These are phyloP conservation scores for Shiraia bambusicola DNA, from an alignment of 2,329 filamentous ascomycete genomes.

Conservation along the genomic window DNA sequence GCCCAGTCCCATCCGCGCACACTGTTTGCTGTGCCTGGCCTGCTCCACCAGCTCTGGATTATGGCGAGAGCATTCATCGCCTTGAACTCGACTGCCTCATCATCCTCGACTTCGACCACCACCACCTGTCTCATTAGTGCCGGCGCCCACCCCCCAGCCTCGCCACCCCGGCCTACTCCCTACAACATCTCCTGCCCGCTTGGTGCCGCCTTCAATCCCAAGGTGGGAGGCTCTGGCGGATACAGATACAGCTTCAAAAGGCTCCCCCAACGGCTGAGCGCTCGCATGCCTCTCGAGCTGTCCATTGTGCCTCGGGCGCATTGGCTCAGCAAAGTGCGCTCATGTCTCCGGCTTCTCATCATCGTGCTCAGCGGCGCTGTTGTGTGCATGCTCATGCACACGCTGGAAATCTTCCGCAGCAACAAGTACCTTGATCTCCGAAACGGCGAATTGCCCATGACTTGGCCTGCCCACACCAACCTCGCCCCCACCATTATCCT, in stretches of 20 bases:
- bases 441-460: slow-evolving; percentile 41
- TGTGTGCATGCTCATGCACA: slow-evolving; percentile 40
- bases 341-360: slow-evolving; percentile 40
- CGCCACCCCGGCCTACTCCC: slow-evolving; percentile 18
- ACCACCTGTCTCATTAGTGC: slow-evolving; percentile 16
- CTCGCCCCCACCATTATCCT: slow-evolving; percentile 41
- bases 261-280: slow-evolving; percentile 23
- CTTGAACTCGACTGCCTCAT: slow-evolving; percentile 9
- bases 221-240: slow-evolving; percentile 22
- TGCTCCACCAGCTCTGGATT: slow-evolving; percentile 11
- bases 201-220: slow-evolving; percentile 19
- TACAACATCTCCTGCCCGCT: slow-evolving; percentile 20
- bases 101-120: slow-evolving; percentile 13
- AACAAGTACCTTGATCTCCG: slow-evolving; percentile 41
- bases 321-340: slow-evolving; percentile 41
- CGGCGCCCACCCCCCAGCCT: slow-evolving; percentile 3
- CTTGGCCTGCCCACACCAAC: slow-evolving; percentile 42
- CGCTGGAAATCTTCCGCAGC: slow-evolving; percentile 38
- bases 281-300: slow-evolving; percentile 34
- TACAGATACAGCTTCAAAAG: slow-evolving; percentile 12
- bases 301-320: slow-evolving; percentile 30
- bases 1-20: slow-evolving; percentile 9
- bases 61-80: slow-evolving; percentile 26
- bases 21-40: slow-evolving; percentile 10
- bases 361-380: slow-evolving; percentile 42